Conservation (phyloP, 2,329 filamentous ascomycete species). For the Sporothrix phasma region DNA sequence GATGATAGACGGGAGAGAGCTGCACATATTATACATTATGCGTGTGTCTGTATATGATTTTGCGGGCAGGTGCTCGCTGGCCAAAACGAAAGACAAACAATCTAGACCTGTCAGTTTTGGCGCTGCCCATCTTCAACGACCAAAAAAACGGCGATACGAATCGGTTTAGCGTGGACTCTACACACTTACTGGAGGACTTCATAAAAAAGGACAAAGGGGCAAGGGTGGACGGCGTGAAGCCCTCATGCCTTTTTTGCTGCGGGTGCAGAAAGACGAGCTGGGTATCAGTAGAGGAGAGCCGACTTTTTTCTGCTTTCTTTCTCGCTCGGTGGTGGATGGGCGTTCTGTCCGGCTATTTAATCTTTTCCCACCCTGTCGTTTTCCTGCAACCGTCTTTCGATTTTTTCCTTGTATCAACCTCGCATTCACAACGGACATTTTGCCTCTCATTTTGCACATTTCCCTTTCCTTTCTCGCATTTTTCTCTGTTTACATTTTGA, state of each 20-base stretch:
- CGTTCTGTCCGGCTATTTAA: not conserved
- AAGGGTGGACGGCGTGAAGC: conserved; percentile 9
- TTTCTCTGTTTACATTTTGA: not conserved
- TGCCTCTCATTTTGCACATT: not conserved
- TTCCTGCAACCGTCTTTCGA: conserved; percentile 3
- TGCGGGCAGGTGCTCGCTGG: conserved; percentile 10
- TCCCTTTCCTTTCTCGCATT: not conserved
- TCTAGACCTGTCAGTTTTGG: not conserved
- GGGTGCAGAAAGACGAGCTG: not conserved
- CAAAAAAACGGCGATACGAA: conserved; percentile 12
- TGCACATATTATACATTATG: too few relatives aligned
- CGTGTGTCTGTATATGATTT: not conserved
- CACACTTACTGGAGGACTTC: not conserved
- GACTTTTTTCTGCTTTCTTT: too few relatives aligned
- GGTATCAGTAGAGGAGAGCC: not conserved
- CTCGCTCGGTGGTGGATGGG: too few relatives aligned
- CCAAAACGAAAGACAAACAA: not conserved
- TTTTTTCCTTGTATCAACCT: conserved; percentile 9
- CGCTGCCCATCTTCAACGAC: not conserved
- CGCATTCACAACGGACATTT: conserved; percentile 2
- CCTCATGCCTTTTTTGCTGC: not conserved
- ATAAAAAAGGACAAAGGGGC: not conserved
- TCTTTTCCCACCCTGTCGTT: conserved; percentile 4
- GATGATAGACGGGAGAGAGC: not conserved
- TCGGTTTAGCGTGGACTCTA: conserved; percentile 9